Percentiles rank a stretch among this genome's conserved stretches.
These are phyloP conservation scores for Pseudozyma hubeiensis DNA, from an alignment of 1,284 basidiomycete species.

Conservation along the genomic window DNA sequence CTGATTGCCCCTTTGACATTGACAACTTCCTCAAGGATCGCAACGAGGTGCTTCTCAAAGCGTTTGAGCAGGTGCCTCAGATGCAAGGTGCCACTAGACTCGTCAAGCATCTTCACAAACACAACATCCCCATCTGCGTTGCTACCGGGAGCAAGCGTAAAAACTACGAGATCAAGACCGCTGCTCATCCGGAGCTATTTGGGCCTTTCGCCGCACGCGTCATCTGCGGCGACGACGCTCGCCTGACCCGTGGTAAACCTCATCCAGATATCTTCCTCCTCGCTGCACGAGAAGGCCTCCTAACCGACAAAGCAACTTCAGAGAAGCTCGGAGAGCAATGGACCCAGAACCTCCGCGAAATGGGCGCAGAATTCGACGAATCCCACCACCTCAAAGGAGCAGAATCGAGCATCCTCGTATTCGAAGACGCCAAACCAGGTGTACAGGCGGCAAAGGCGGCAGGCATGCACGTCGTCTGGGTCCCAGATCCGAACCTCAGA, in stretches of 20 bases:
- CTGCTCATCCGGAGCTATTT: constrained; percentile 56
- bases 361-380: constrained; percentile 56
- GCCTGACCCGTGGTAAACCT: constrained; percentile 65
- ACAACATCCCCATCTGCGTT: constrained; percentile 66
- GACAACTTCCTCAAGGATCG: constrained; percentile 62
- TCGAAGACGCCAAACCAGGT: constrained; percentile 67
- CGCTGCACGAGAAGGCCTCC: constrained; percentile 62
- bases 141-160: constrained; percentile 66
- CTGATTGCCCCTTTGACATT: constrained; percentile 66
- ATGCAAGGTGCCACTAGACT: constrained; percentile 67
- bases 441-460: constrained; percentile 64
- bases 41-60: constrained; percentile 59
- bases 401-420: constrained; percentile 65
- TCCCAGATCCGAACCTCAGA: constrained; percentile 61
- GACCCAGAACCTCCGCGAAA: constrained; percentile 40
- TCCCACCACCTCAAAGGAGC: constrained; percentile 43
- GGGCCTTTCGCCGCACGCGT: constrained; percentile 56
- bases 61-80: constrained; percentile 62
- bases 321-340: constrained; percentile 35
- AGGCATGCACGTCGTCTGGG: constrained; percentile 68
- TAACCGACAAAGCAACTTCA: constrained; percentile 19
- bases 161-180: constrained; percentile 66
- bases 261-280: constrained; percentile 67
- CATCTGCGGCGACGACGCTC: constrained; percentile 65
- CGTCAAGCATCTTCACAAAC: constrained; percentile 62